Evolutionary conservation across 495 filamentous ascomycete genomes (phyloP), one percentile per base, ranked within the genome.

Genomic region (Tirmania nivea): DNA sequence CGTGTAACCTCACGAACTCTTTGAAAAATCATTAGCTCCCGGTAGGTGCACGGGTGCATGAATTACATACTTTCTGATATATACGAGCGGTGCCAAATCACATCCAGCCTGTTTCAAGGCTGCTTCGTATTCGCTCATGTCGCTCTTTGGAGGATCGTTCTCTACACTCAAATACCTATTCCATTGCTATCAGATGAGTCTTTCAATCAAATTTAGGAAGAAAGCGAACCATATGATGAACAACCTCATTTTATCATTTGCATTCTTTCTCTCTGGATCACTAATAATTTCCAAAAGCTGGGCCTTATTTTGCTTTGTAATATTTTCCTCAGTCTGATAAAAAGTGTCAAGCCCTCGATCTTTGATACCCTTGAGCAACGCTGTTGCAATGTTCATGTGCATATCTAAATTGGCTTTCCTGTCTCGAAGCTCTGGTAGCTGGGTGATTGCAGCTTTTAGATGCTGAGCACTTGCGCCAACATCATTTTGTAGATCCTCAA

Each of bases 341-440:
- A 83, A 99, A 62, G 88, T 89, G 64, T 99, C 90, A 20, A 99
- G 69, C 65, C 96, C 86, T 3, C 92, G 80, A 57, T 89, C 86
- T 66, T 94, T 92, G 66, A 94, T 90, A 1, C 86, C 87, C 57
- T 83, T 83, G 49, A 94, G 69, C 8, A 94, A 67, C 14, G 83
- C 79, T 9, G 84, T 85, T n/a, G 86, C 76, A 54, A 94, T 94
- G 65, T 93, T 94, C 92, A 99, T 99, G 67, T 99, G 92, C 85
- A 94, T 96, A 63, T 95, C 89, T 11, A 99, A 74, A 16, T 79
- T 75, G 2, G 81, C 80, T 66, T 99, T 99, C 54, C 90, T 78
- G 60, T 95, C 90, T 45, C 85, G 78, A 51, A 99, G 69, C 65
- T 96, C 89, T 1, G 92, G 92, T 14, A 99, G 73, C 1, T 89